These are phyloP conservation scores for Chrysoporthe cubensis DNA, from an alignment of 2,329 filamentous ascomycete genomes.

Conservation along the genomic window DNA sequence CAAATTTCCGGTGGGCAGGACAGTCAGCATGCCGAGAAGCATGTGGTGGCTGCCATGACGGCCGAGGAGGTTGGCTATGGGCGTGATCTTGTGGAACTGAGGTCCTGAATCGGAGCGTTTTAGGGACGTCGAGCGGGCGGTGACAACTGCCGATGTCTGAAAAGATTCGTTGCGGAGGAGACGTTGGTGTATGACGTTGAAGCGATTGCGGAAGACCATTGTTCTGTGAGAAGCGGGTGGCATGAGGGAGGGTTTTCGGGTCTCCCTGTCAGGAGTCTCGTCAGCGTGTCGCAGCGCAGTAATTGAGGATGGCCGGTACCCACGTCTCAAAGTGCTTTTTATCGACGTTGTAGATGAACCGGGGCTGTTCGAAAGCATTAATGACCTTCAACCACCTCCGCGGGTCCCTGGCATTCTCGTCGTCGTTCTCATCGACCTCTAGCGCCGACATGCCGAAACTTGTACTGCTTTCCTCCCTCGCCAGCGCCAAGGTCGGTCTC, in stretches of 20 bases:
- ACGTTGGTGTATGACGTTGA: constrained; percentile 89
- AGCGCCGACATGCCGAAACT: constrained; percentile 67
- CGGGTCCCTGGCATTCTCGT: constrained; percentile 67
- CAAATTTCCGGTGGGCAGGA: constrained; percentile 80
- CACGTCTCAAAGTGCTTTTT: constrained; percentile 92
- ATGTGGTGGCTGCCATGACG: constrained; percentile 84
- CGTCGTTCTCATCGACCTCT: constrained; percentile 56
- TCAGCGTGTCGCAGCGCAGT: constrained; percentile 4
- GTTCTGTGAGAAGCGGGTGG: constrained; percentile 83
- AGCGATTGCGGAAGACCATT: constrained; percentile 83
- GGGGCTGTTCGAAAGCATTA: constrained; percentile 83
- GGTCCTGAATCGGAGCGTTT: constrained; percentile 64
- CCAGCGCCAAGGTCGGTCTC: constrained; percentile 48
- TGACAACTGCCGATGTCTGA: constrained; percentile 76
- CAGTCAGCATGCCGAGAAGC: constrained; percentile 79
- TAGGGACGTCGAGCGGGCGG: constrained; percentile 57
- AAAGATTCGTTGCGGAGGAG: constrained; percentile 93
- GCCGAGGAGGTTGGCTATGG: constrained; percentile 75
- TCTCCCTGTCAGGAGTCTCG: constrained; percentile 51
- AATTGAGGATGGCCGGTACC: constrained; percentile 29
- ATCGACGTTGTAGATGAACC: constrained; percentile 72
- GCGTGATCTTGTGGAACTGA: constrained; percentile 84
- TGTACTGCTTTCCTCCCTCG: constrained; percentile 64
- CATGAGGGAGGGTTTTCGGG: constrained; percentile 69
- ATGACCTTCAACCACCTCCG: constrained; percentile 84